Conservation (phyloP, 768 basidiomycete genomes). For the Lactarius sanguifluus region DNA sequence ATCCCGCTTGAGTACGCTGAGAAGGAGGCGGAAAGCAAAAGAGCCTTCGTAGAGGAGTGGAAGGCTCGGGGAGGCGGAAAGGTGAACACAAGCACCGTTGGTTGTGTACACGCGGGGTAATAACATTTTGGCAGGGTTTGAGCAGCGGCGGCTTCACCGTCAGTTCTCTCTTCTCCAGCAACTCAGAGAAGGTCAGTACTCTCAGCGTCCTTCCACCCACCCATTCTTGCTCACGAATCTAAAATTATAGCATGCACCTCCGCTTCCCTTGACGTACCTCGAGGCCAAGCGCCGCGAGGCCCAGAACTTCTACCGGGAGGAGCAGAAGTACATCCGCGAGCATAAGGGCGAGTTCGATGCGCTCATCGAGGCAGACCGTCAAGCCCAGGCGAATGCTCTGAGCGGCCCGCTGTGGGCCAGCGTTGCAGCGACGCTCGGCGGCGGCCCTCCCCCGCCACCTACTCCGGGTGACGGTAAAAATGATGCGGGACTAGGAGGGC, state of each 20-base stretch:
- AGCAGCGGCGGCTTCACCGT: constrained; percentile 45
- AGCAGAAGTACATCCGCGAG: constrained; percentile 50
- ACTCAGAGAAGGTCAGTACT: constrained; percentile 35
- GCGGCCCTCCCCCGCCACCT: constrained; percentile 21
- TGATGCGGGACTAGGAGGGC: not conserved
- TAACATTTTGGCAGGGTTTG: constrained; percentile 36
- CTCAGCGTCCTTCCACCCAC: not conserved
- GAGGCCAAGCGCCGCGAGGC: constrained; percentile 53
- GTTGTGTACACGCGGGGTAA: constrained; percentile 27
- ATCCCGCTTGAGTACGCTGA: constrained; percentile 88
- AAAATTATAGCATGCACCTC: constrained; percentile 31
- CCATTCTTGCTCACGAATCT: constrained; percentile 19
- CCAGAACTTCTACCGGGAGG: constrained; percentile 51
- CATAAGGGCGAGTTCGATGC: constrained; percentile 53
- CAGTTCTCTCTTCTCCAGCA: constrained; percentile 44
- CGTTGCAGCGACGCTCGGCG: constrained; percentile 21
- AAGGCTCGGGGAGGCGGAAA: constrained; percentile 41
- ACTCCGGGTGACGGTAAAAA: constrained; percentile 16
- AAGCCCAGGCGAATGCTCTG: constrained; percentile 50
- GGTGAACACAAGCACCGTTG: constrained; percentile 1
- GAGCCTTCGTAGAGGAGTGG: constrained; percentile 80
- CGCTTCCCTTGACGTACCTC: constrained; percentile 50
- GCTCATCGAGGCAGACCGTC: constrained; percentile 51
- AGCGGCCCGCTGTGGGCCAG: constrained; percentile 40
- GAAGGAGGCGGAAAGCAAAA: constrained; percentile 81